A percentile compares a stretch with the other conserved stretches of the same genome.
These are phyloP conservation scores for Boletus mariae DNA, from an alignment of 1,284 basidiomycete genomes.

Conservation along the genomic window DNA sequence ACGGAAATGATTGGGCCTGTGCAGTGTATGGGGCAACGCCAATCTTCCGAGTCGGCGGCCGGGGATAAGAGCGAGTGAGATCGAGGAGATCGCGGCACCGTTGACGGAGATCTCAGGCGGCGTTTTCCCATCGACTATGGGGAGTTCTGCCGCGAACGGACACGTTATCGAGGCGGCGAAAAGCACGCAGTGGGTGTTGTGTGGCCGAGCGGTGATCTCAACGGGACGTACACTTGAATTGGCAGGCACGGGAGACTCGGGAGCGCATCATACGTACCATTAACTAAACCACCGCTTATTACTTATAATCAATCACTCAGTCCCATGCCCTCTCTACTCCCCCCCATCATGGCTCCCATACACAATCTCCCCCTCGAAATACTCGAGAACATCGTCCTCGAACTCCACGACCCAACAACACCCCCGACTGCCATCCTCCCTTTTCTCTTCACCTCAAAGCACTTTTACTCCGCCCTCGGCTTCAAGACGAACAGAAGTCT, in stretches of 20 bases:
- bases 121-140: slow-evolving; percentile 11
- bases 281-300: slow-evolving; percentile 1
- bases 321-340: neutral
- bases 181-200: slow-evolving; percentile 1
- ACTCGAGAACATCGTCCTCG: slow-evolving; percentile 52
- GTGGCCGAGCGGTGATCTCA: slow-evolving; percentile 5
- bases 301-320: slow-evolving; percentile 6
- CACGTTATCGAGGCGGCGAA: slow-evolving; percentile 7
- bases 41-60: too few species aligned
- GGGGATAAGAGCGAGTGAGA: neutral
- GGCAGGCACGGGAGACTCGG: slow-evolving; percentile 6
- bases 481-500: slow-evolving; percentile 41
- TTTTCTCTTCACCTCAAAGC: slow-evolving; percentile 47
- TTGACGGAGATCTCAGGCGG: slow-evolving; percentile 21
- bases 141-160: slow-evolving; percentile 6
- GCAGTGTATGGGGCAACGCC: too few species aligned
- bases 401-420: slow-evolving; percentile 41
- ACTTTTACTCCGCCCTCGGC: slow-evolving; percentile 42
- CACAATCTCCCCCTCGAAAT: slow-evolving; percentile 53
- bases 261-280: slow-evolving; percentile 11
- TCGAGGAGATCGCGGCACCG: slow-evolving; percentile 7
- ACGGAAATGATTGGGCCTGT: too few species aligned
- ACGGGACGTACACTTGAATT: slow-evolving; percentile 3
- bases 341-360: slow-evolving; percentile 24
- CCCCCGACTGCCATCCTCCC: slow-evolving; percentile 44